These are phyloP conservation scores for Auxenochlorella pyrenoidosa DNA, from an alignment of 139 green algal species.

Conservation along the genomic window DNA sequence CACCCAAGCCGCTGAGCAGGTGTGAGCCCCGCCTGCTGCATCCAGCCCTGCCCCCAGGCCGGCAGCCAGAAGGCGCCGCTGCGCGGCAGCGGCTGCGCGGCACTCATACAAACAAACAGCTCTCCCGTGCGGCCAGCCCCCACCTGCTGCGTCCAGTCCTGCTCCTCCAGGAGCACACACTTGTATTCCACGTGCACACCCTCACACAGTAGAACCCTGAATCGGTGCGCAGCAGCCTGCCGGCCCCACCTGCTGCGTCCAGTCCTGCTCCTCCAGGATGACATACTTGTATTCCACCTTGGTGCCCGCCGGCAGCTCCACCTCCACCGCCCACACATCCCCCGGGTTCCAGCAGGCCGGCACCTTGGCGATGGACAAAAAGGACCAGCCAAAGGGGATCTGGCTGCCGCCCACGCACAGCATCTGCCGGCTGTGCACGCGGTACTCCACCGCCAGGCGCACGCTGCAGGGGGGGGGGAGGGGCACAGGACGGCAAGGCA, in stretches of 20 bases:
- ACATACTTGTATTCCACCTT: conserved; percentile 94
- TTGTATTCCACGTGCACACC: conserved; percentile 96
- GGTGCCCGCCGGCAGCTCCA: conserved; percentile 81
- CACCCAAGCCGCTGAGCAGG: no score
- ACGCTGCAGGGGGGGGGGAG: conserved; percentile 47
- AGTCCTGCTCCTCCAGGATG: conserved; percentile 85
- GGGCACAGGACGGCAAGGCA: background rate
- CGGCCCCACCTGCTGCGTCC: conserved; percentile 76
- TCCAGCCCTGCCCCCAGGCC: no score
- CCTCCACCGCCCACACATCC: conserved; percentile 84
- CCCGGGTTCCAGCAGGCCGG: conserved; percentile 88
- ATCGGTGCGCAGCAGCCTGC: no score
- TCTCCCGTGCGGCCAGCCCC: no score
- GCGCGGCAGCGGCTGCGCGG: no score
- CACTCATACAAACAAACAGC: no score
- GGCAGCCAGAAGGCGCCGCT: no score
- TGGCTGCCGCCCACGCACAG: conserved; percentile 86
- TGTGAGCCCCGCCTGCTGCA: no score
- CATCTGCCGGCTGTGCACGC: conserved; percentile 91
- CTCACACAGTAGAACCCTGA: no score
- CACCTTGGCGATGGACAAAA: conserved; percentile 92
- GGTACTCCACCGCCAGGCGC: conserved; percentile 81
- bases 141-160: conserved; percentile 90
- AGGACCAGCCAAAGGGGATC: conserved; percentile 91
- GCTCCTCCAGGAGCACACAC: conserved; percentile 85